These are phyloP conservation scores for Solanum hybrid DNA, from an alignment of 305 asterid genomes.

Conservation along the genomic window DNA sequence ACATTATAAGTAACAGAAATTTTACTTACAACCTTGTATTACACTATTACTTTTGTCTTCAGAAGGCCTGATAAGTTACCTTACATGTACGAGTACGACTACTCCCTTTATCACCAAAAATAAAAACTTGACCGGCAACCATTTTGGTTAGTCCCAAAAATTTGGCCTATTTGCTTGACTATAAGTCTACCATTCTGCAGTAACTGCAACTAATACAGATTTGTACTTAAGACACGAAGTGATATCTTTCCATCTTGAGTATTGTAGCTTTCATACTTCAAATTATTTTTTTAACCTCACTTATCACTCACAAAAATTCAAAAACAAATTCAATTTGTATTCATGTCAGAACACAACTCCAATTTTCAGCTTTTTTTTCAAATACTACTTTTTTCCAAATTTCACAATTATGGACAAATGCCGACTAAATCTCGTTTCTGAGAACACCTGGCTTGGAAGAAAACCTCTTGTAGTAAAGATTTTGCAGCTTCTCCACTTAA, in stretches of 20 bases:
- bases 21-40: neutral
- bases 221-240: neutral
- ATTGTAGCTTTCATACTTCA: neutral
- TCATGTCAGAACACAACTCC: neutral
- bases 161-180: neutral
- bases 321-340: neutral
- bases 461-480: neutral
- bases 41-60: neutral
- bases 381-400: neutral
- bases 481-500: neutral
- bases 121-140: neutral
- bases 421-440: neutral
- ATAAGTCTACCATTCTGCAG: neutral
- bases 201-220: neutral
- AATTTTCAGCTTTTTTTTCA: neutral
- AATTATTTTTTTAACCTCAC: neutral
- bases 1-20: neutral
- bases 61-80: neutral
- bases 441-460: neutral
- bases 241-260: neutral
- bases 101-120: neutral
- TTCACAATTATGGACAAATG: neutral
- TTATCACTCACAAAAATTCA: neutral
- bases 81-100: neutral
- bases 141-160: neutral